Base-by-base conservation (phyloP, 1,284 basidiomycete species). In the Rhodotorula sp. region DNA sequence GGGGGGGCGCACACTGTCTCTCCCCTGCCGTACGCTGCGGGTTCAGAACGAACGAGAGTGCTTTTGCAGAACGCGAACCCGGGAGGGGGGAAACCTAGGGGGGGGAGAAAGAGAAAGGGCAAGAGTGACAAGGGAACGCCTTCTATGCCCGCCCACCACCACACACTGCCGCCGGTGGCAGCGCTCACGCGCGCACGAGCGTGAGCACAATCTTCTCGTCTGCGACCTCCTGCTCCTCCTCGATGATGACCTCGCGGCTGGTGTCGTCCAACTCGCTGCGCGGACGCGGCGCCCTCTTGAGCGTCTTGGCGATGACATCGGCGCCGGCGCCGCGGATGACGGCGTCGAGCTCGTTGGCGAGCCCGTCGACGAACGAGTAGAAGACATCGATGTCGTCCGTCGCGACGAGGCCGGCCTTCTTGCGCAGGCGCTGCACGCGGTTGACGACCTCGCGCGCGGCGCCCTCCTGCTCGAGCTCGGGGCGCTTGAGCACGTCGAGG, bases 341-440 rank as follows among this genome's bases (percentile, higher is more conserved):
- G n/a, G 84, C 83, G 37, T 88, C 83, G 72, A 98, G 81, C 79
- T 91, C 89, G 41, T 55, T 60, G 27, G 71, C 71, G 37, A 73
- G 44, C n/a, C 71, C 69, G 34, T 67, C 61, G 22, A 63, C 62
- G 80, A 97, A 92, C 71, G 83, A 84, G 84, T 96, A 96, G 83
- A 90, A 96, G 55, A 97, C 88, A 69, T 93, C 87, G 56, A 98
- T 89, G 80, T 97, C 93, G 81, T 99, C 97, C 21, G 94, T 95
- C 37, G 94, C 90, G 81, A 94, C 92, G 76, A 99, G 84, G 3
- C 94, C 94, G 2, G 94, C 94, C 82, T 94, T 93, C 84, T 99
- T 99, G 76, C 97, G 87, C 76, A 98, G 84, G 81, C 94, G 93
- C 85, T 99, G 97, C 61, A 99, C 90, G 65, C 96, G 90, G 80